Evolutionary conservation across 768 basidiomycete species (phyloP), one percentile per base, ranked within the genome.

Genomic region (Leccinum boreale): DNA sequence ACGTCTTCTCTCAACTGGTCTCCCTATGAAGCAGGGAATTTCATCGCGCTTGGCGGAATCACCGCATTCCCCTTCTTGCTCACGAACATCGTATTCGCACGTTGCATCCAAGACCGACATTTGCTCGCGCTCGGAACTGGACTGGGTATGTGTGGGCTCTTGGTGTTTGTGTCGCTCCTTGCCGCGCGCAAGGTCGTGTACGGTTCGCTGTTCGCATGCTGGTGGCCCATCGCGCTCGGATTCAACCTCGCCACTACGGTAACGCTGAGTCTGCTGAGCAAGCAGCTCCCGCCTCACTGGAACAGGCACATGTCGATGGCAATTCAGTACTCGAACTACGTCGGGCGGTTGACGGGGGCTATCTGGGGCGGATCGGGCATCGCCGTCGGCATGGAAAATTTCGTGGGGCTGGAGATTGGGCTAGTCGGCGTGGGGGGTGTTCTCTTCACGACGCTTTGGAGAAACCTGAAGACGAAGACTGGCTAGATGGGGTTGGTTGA

Each of bases 21-120:
- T 14, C 86, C 85, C 2, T 87, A 80, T 64, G 76, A 78, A 17
- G 84, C 86, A 3, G 87, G 85, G 8, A 87, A 87, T 71, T 84
- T 87, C 71, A 85, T 88, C 68, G 86, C 84, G 24, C 78, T 89
- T 11, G 86, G 86, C 17, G 87, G 85, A 10, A 72, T 81, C 26
- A 74, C 78, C 23, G 77, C 82, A 29, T 81, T 88, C 67, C 87
- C 87, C 4, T 87, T 89, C 76, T 82, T 89, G 54, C 74, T 87
- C 58, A 63, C 77, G 28, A 87, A 86, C 70, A 74, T 88, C 57
- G 69, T 81, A 66, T 72, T 84, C 58, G 81, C 84, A 4, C 77
- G 77, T 23, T 81, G 81, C 51, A 70, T 83, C 14, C 85, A 87
- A 62, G 87, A 88, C 65, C 81, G 86, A 5, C 72, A 78, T 39